Conservation (phyloP, 2,329 filamentous ascomycete genomes). For the Hypoxylon rubiginosum region DNA sequence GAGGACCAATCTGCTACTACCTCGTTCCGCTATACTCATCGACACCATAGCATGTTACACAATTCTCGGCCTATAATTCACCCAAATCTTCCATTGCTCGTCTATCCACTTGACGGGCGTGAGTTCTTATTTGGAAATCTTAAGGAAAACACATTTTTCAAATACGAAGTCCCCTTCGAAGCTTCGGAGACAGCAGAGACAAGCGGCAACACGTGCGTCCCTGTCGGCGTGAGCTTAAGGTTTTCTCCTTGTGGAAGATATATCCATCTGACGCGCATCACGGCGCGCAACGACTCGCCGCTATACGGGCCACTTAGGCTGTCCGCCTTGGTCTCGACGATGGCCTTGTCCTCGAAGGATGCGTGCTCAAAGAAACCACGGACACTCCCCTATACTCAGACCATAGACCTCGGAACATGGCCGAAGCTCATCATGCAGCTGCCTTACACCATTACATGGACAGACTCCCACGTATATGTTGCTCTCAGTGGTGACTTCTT, state of each 20-base stretch:
- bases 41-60: neutral
- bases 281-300: conserved; percentile 1
- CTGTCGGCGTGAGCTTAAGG: neutral
- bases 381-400: neutral
- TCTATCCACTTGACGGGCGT: neutral
- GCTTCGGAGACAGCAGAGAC: neutral
- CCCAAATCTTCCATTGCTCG: neutral
- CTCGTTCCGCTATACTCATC: neutral
- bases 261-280: neutral
- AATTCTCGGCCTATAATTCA: neutral
- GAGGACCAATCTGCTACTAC: neutral
- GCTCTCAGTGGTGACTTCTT: neutral
- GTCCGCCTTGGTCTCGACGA: neutral
- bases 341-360: neutral
- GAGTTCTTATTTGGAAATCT: neutral
- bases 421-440: neutral
- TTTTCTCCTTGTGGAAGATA: conserved; percentile 1
- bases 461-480: neutral
- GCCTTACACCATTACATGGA: neutral
- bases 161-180: neutral
- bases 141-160: neutral
- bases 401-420: neutral
- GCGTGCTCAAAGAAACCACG: neutral
- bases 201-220: neutral
- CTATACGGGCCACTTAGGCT: neutral